Evolutionary conservation across 306 rosid species (phyloP), one percentile per base, ranked within the genome.

Genomic region (Psophocarpus tetragonolobus): DNA sequence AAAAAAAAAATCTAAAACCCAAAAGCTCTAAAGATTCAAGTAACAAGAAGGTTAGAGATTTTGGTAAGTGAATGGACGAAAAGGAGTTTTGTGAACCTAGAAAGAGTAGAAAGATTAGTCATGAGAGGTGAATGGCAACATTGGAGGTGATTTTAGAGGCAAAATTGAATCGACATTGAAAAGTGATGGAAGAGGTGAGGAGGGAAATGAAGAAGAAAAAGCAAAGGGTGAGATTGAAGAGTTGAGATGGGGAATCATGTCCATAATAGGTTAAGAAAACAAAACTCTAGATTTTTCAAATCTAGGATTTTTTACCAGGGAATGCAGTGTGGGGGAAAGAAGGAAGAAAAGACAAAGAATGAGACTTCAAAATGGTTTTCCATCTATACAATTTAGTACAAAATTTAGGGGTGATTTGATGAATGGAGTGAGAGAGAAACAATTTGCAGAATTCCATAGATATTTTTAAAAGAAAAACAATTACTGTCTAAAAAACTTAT

Each of bases 221-320:
- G 58, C 61, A 63, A 81, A 32, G 75, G 62, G 76, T 68, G 57
- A 45, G 67, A 29, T 45, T 77, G 73, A 36, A 71, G 60, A 80
- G 15, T 65, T 80, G 12, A 58, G 53, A 21, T 38, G 26, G 33
- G 21, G 68, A 84, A 73, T 73, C 72, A 84, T 47, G 82, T 76
- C 73, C 41, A 57, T 62, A 47, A 79, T 80, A 66, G 84, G 58
- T 20, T 24, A 60, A 41, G 74, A 80, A 77, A 91, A 84, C 75
- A 83, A 87, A 90, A 92, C 92, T 94, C 92, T 92, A 91, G 97
- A 89, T 60, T 92, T 87, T n/a, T 11, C 0, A 87, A 89, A 84
- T 83, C 90, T 88, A 90, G 93, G 97, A 92, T 84, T 95, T n/a
- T 91, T 88, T 90, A 82, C 62, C 76, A 80, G 81, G 62, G 78